Evolutionary conservation across 495 filamentous ascomycete genomes (phyloP), one percentile per base, ranked within the genome.

Genomic region (Penicillium cinerascens): DNA sequence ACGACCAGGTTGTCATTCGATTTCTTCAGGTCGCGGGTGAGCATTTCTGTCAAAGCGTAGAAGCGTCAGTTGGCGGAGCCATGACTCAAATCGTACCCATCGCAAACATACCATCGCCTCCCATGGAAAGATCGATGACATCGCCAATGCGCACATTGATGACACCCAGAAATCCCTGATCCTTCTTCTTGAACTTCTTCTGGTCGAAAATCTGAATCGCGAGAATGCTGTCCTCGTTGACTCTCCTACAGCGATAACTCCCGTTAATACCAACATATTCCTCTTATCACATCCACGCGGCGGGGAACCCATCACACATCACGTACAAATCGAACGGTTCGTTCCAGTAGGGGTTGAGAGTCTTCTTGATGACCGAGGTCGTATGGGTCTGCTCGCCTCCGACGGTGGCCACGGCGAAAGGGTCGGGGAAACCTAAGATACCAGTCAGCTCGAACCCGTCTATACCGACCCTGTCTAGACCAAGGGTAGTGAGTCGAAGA

Each of bases 181-280:
- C 93, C 88, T 97, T 98, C 81, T 98, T 98, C 77, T 98, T 98
- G 78, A 97, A 98, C 71, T 98, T 98, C 78, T 97, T 97, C 70
- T 98, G 93, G 68, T 98, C 93, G 63, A 98, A 98, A 42, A 98
- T 96, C 68, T 98, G 93, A 38, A 98, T 91, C 17, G 92, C 92
- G 18, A 98, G 82, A 59, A 97, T 97, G 65, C 91, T 96, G 59
- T 96, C 91, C 63, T 97, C 93, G 43, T 83, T 89, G 49, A 87
- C 92, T 69, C 78, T 78, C 74, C 92, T 97, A 66, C 29, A 55
- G n/a, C 42, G 41, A 47, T 4, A 17, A 22, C 6, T 22, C 8
- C 40, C 40, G 39, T 51, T 53, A 54, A 51, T 42, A 49, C 38
- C 23, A 23, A 18, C 10, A 9, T 33, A 20, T 1, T 39, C 42